Evolutionary conservation across 2,329 filamentous ascomycete species (phyloP).

Genomic region (Sclerotinia nivalis): DNA sequence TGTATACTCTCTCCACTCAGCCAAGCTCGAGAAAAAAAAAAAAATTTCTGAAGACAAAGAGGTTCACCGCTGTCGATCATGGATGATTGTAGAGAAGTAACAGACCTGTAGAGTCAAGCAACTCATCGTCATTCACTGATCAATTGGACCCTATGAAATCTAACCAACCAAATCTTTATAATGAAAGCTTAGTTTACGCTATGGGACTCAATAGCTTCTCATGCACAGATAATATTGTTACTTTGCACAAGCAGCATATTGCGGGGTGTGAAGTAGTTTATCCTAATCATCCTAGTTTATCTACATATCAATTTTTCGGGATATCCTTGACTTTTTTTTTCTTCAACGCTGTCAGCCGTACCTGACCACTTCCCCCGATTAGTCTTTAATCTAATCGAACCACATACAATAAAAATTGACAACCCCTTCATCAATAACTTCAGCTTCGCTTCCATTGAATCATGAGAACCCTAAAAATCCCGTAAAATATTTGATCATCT

Average conservation of each 20-base stretch:
- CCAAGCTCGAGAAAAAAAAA: constrained; percentile 1
- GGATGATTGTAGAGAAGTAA: not conserved
- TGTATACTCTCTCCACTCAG: not conserved
- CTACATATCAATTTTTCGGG: not conserved
- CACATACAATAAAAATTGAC: not conserved
- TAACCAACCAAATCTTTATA: not conserved
- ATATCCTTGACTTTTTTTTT: not conserved
- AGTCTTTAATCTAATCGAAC: not conserved
- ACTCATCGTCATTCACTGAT: not conserved
- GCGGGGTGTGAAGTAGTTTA: constrained; percentile 17
- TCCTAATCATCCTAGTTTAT: constrained; percentile 15
- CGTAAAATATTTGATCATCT: constrained; percentile 1
- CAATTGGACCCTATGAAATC: not conserved
- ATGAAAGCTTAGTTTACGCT: too few species aligned
- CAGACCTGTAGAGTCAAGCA: not conserved
- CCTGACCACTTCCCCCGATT: not conserved
- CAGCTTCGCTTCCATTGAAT: not conserved
- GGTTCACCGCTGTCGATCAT: not conserved
- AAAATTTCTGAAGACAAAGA: not conserved
- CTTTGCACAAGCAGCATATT: constrained; percentile 15
- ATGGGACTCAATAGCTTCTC: constrained; percentile 11
- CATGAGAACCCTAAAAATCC: not conserved
- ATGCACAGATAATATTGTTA: not conserved
- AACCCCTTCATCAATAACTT: constrained; percentile 12
- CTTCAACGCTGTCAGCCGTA: not conserved